These are phyloP conservation scores for Fagopyrum tataricum DNA, from an alignment of 148 eudicot genomes.

Conservation along the genomic window DNA sequence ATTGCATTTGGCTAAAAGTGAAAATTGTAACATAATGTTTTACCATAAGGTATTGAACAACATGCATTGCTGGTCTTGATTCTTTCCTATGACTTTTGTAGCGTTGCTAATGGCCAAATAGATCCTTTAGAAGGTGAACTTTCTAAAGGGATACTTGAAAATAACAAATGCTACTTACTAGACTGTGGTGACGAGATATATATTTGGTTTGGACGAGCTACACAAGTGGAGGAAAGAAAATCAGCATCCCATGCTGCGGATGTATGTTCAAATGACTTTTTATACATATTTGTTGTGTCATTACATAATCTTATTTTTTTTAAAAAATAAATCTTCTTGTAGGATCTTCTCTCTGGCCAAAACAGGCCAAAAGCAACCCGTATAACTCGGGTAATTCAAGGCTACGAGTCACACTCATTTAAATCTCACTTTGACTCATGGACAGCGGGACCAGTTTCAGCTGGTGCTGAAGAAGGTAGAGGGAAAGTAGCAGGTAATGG, in stretches of 20 bases:
- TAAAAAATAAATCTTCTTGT: slow-evolving; percentile 10
- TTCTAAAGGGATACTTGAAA: slow-evolving; percentile 82
- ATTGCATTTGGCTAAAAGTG: slow-evolving; percentile 3
- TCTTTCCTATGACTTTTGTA: slow-evolving; percentile 29
- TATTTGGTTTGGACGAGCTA: slow-evolving; percentile 92
- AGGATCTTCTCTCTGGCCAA: slow-evolving; percentile 70
- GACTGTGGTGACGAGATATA: slow-evolving; percentile 94
- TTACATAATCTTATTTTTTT: slow-evolving; percentile 19
- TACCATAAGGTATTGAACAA: neutral
- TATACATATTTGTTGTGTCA: slow-evolving; percentile 7
- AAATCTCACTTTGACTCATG: slow-evolving; percentile 90
- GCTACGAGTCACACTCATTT: slow-evolving; percentile 83
- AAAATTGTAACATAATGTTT: neutral
- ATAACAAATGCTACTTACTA: slow-evolving; percentile 68
- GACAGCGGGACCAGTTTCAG: slow-evolving; percentile 80
- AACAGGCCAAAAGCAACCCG: slow-evolving; percentile 88
- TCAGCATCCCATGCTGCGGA: slow-evolving; percentile 78
- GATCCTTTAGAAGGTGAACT: slow-evolving; percentile 63
- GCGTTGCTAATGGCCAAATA: slow-evolving; percentile 66
- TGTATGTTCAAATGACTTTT: slow-evolving; percentile 33
- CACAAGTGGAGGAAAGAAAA: slow-evolving; percentile 90
- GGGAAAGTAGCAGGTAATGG: slow-evolving; percentile 91
- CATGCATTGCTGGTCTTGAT: slow-evolving; percentile 8
- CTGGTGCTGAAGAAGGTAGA: slow-evolving; percentile 84
- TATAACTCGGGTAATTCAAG: slow-evolving; percentile 80